Evolutionary conservation across 2,329 filamentous ascomycete species (phyloP).

Genomic region (Podosphaera leucotricha): DNA sequence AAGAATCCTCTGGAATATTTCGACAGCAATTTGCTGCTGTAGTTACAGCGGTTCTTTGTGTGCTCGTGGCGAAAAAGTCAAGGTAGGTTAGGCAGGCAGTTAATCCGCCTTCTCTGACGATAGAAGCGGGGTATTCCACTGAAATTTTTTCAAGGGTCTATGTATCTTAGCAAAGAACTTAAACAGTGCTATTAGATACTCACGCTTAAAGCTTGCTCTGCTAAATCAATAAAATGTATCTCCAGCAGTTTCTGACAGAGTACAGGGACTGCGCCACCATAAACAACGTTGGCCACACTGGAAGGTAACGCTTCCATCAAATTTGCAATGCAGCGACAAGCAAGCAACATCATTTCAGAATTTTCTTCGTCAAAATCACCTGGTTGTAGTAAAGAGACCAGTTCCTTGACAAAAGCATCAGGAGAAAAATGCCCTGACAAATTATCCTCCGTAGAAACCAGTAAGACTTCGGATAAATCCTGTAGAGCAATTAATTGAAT

Average conservation of each 20-base stretch:
- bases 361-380: constrained; percentile 72
- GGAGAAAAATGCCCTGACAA: constrained; percentile 85
- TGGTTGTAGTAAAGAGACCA: constrained; percentile 77
- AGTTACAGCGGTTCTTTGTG: constrained; percentile 85
- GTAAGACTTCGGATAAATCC: constrained; percentile 74
- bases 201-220: constrained; percentile 79
- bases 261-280: constrained; percentile 86
- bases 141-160: constrained; percentile 90
- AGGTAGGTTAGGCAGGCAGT: constrained; percentile 90
- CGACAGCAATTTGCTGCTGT: constrained; percentile 96
- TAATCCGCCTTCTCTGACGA: constrained; percentile 84
- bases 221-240: constrained; percentile 91
- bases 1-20: constrained; percentile 86
- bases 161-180: background rate
- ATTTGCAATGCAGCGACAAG: constrained; percentile 87
- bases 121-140: constrained; percentile 79
- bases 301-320: constrained; percentile 91
- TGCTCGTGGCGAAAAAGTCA: constrained; percentile 94
- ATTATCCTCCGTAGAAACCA: constrained; percentile 93
- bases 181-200: constrained; percentile 11
- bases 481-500: constrained; percentile 79
- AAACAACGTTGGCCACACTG: constrained; percentile 85
- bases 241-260: constrained; percentile 87
- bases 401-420: constrained; percentile 84
- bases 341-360: constrained; percentile 88